A percentile compares a stretch with the other conserved stretches of the same genome.
These are phyloP conservation scores for Linaria vulgaris DNA, from an alignment of 257 asterid species.

Conservation along the genomic window DNA sequence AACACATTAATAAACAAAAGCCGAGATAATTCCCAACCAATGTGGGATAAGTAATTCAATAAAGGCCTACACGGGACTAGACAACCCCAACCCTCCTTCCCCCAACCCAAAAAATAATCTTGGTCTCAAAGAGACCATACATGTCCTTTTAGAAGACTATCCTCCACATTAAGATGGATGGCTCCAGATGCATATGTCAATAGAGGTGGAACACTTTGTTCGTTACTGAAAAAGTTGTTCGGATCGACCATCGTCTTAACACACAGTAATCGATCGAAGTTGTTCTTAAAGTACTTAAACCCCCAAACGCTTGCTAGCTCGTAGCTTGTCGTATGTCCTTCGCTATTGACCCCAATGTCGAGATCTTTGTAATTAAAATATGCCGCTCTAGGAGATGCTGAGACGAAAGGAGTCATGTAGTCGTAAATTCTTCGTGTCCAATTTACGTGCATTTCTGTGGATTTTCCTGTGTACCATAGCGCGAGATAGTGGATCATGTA, in stretches of 20 bases:
- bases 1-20: too few relatives aligned
- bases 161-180: too few relatives aligned
- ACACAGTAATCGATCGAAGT: slow-evolving; percentile 8
- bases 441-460: background rate
- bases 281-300: slow-evolving; percentile 3
- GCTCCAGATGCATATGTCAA: slow-evolving; percentile 15
- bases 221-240: slow-evolving; percentile 20
- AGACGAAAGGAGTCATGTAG: slow-evolving; percentile 14
- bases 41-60: too few relatives aligned
- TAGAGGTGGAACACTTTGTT: slow-evolving; percentile 21
- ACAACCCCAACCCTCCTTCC: too few relatives aligned
- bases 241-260: slow-evolving; percentile 23
- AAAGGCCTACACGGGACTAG: too few relatives aligned
- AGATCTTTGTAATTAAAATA: slow-evolving; percentile 23
- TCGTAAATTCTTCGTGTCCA: slow-evolving; percentile 19
- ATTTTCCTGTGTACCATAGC: background rate
- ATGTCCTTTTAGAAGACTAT: too few relatives aligned
- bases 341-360: slow-evolving; percentile 18
- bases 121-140: too few relatives aligned
- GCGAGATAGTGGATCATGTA: slow-evolving; percentile 4
- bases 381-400: slow-evolving; percentile 16
- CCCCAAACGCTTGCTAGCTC: slow-evolving; percentile 14
- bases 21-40: too few relatives aligned
- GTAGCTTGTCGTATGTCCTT: slow-evolving; percentile 11
- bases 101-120: too few relatives aligned